Evolutionary conservation across 2,329 filamentous ascomycete genomes (phyloP).

Genomic region (Aureobasidium sp.): DNA sequence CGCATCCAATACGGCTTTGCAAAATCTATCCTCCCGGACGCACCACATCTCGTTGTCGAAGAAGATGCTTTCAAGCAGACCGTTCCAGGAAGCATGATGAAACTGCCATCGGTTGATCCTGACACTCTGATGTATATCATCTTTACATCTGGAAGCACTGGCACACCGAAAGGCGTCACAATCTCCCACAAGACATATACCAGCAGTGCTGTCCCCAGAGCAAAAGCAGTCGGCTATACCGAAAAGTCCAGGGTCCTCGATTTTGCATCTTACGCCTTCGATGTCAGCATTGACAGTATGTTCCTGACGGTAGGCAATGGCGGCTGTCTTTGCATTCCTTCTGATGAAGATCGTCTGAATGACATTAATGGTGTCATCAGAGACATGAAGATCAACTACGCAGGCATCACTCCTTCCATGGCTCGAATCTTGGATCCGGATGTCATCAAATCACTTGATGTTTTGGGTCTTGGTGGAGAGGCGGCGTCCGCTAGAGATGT

Average conservation of each 20-base stretch:
- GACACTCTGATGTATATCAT: conserved; percentile 24
- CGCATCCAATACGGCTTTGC: conserved; percentile 17
- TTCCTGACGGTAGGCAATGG: conserved; percentile 18
- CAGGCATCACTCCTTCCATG: conserved; percentile 40
- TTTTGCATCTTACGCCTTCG: conserved; percentile 19
- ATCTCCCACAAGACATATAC: conserved; percentile 46
- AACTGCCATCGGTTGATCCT: conserved; percentile 8
- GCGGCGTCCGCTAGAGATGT: conserved; percentile 32
- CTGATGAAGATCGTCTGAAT: conserved; percentile 40
- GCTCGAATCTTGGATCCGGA: conserved; percentile 35
- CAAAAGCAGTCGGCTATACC: conserved; percentile 11
- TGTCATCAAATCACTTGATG: conserved; percentile 36
- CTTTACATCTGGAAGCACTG: conserved; percentile 26
- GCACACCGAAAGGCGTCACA: conserved; percentile 24
- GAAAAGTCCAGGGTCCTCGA: conserved; percentile 14
- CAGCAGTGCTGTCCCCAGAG: conserved; percentile 41
- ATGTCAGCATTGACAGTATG: conserved; percentile 18
- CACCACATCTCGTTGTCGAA: conserved; percentile 15
- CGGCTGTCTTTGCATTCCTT: conserved; percentile 32
- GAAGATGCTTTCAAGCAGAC: conserved; percentile 4
- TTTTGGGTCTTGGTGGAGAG: conserved; percentile 40
- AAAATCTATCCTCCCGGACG: conserved; percentile 17
- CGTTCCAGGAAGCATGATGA: not conserved
- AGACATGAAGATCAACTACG: conserved; percentile 34
- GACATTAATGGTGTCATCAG: conserved; percentile 39